A percentile compares a stretch with the other conserved stretches of the same genome.
These are phyloP conservation scores for Amanita fuliginea DNA, from an alignment of 768 basidiomycete species.

Conservation along the genomic window DNA sequence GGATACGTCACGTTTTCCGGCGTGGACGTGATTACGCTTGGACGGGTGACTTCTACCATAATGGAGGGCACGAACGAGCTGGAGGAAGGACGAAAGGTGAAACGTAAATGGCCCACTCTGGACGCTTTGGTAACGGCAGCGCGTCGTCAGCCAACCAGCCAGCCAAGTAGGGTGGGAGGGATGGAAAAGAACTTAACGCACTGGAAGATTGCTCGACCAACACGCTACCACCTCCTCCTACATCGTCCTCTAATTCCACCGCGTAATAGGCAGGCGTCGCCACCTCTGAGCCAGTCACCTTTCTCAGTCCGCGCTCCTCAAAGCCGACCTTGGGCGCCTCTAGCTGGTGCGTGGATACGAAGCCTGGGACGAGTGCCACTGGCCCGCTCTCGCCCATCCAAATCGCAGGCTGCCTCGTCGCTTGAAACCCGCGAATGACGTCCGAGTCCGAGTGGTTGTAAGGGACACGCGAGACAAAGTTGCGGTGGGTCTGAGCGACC, in stretches of 20 bases:
- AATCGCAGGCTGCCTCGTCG: constrained; percentile 76
- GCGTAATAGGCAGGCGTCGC: constrained; percentile 44
- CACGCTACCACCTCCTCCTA: constrained; percentile 35
- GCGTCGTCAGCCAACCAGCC: too few species aligned
- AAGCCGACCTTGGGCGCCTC: constrained; percentile 38
- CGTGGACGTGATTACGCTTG: constrained; percentile 46
- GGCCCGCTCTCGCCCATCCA: constrained; percentile 82
- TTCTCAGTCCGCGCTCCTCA: constrained; percentile 44
- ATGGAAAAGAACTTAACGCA: constrained; percentile 20
- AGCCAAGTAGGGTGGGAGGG: too few species aligned
- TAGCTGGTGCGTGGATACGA: too few species aligned
- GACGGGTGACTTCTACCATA: constrained; percentile 55
- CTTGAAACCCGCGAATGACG: constrained; percentile 63
- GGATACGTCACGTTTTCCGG: constrained; percentile 40
- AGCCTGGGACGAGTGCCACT: constrained; percentile 50
- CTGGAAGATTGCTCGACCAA: constrained; percentile 52
- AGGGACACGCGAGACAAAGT: constrained; percentile 64
- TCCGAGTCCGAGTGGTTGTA: constrained; percentile 46
- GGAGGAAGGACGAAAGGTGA: constrained; percentile 36
- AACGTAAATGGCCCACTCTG: constrained; percentile 63
- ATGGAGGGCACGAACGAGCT: constrained; percentile 36
- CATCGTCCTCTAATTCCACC: constrained; percentile 39
- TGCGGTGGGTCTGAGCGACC: constrained; percentile 71
- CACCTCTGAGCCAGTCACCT: constrained; percentile 42
- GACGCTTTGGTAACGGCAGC: constrained; percentile 41